Conservation (phyloP, 1,284 basidiomycete species). For the Ceratobasidium theobromae region DNA sequence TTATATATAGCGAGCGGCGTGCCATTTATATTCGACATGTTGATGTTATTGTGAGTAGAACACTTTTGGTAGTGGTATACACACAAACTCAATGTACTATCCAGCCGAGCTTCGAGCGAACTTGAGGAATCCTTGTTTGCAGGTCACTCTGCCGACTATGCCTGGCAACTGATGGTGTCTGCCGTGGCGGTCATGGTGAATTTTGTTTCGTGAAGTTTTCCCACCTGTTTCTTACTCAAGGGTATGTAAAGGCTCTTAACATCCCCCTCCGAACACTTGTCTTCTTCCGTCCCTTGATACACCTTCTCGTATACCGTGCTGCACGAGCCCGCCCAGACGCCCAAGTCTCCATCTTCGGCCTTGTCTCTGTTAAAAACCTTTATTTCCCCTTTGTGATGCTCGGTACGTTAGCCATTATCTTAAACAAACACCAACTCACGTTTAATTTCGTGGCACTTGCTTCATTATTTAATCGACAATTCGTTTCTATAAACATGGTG, state of each 20-base stretch:
- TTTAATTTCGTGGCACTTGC: too few species aligned
- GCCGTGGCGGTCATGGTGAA: constrained; percentile 61
- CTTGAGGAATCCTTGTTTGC: constrained; percentile 65
- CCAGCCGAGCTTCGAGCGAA: constrained; percentile 62
- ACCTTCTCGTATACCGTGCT: constrained; percentile 68
- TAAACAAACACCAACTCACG: background rate
- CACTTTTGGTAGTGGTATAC: background rate
- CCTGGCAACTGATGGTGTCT: constrained; percentile 69
- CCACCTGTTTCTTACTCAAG: constrained; percentile 14
- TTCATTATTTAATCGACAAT: too few species aligned
- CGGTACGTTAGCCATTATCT: constrained; percentile 9
- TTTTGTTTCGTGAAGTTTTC: constrained; percentile 25
- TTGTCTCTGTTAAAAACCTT: constrained; percentile 65
- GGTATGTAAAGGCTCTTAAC: constrained; percentile 52
- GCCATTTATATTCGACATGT: constrained; percentile 68
- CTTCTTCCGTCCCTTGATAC: constrained; percentile 67
- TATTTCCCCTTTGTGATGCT: constrained; percentile 80
- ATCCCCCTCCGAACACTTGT: constrained; percentile 60
- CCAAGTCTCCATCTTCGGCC: constrained; percentile 71
- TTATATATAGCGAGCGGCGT: constrained; percentile 54
- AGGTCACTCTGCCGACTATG: constrained; percentile 65
- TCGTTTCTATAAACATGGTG: too few species aligned
- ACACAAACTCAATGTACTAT: background rate
- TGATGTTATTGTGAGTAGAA: constrained; percentile 71
- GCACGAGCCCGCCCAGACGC: constrained; percentile 66